Base-by-base conservation (phyloP, 2,329 filamentous ascomycete species). In the Exserohilum turcica region DNA sequence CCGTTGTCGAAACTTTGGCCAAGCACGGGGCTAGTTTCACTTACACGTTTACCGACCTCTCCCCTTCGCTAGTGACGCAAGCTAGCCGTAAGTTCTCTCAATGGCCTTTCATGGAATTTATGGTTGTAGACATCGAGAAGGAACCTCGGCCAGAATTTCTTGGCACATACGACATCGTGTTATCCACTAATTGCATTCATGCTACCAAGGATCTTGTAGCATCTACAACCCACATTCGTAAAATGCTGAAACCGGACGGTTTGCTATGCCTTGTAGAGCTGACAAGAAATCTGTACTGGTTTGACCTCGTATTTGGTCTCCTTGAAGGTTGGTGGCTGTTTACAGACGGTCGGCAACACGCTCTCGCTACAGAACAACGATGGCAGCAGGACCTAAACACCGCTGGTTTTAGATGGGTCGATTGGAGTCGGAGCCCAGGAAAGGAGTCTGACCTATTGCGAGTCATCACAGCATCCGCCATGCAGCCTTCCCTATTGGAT, bases 41-140 rank as follows among this genome's bases (percentile, higher is more conserved):
- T 37, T 79, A 78, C 56, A 75, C 68, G 0, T 76, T 77, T 48
- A 77, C 71, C 1, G 77, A 79, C 40, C 57, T 78, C 0, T 70
- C 75, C 0, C 43, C 68, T 0, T 70, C 71, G 0, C 63, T 78
- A 8, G 66, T 79, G 2, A 66, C 71, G 0, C 65, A 64, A 3
- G 74, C 74, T 0, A 64, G 62, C 37, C 67, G 63, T 48, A 29
- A 67, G 15, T 43, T 18, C 28, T 33, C 32, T 28, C 40, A 43
- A 1, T 69, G 72, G 21, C 44, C 63, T 0, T 70, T 61, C 35
- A 72, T 77, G 64, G 47, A 63, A 12, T 77, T 70, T 48, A 29
- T 19, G 3, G 43, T 56, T 2, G 50, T 69, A 5, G 66, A 77
- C 46, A 65, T 76, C n/a, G 74, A 76, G 39, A 66, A 73, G 39